Percentiles rank a stretch among this genome's conserved stretches.
These are phyloP conservation scores for Fulvia fulva DNA, from an alignment of 2,329 filamentous ascomycete genomes.

Conservation along the genomic window DNA sequence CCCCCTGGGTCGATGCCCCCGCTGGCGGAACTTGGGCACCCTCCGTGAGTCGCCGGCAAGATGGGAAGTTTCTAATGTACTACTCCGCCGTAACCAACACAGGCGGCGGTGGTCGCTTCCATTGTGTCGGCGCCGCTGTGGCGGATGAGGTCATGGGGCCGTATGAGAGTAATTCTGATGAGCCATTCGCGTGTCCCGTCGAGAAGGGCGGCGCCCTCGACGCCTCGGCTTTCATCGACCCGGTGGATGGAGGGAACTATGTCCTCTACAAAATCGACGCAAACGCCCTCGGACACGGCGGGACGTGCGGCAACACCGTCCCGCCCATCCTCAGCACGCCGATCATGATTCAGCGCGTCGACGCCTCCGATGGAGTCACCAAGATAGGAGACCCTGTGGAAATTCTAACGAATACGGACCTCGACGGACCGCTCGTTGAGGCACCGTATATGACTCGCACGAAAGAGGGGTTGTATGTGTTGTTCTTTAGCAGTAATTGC, in stretches of 20 bases:
- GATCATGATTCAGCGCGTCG: constrained; percentile 28
- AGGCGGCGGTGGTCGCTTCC: constrained; percentile 20
- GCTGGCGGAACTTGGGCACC: constrained; percentile 35
- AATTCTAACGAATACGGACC: constrained; percentile 23
- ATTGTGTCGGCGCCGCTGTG: constrained; percentile 29
- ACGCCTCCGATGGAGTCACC: constrained; percentile 24
- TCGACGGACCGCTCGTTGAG: constrained; percentile 28
- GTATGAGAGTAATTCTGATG: constrained; percentile 20
- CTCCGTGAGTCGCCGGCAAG: constrained; percentile 26
- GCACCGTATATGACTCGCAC: constrained; percentile 25
- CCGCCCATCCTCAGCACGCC: constrained; percentile 23
- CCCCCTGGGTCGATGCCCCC: constrained; percentile 27
- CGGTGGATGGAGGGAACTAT: constrained; percentile 20
- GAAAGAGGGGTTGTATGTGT: constrained; percentile 21
- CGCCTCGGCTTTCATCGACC: constrained; percentile 27
- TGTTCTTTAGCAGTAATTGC: constrained; percentile 29
- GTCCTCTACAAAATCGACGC: constrained; percentile 31
- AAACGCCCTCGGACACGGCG: constrained; percentile 27
- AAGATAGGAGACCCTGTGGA: constrained; percentile 18
- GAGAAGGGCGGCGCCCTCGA: constrained; percentile 30
- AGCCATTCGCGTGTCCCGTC: constrained; percentile 25
- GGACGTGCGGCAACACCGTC: constrained; percentile 23
- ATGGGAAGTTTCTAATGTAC: constrained; percentile 30
- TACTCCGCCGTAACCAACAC: constrained; percentile 27
- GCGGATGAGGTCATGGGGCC: constrained; percentile 24